A percentile compares a stretch with the other conserved stretches of the same genome.
These are phyloP conservation scores for Fusarium nisikadoi DNA, from an alignment of 2,329 filamentous ascomycete genomes.

Conservation along the genomic window DNA sequence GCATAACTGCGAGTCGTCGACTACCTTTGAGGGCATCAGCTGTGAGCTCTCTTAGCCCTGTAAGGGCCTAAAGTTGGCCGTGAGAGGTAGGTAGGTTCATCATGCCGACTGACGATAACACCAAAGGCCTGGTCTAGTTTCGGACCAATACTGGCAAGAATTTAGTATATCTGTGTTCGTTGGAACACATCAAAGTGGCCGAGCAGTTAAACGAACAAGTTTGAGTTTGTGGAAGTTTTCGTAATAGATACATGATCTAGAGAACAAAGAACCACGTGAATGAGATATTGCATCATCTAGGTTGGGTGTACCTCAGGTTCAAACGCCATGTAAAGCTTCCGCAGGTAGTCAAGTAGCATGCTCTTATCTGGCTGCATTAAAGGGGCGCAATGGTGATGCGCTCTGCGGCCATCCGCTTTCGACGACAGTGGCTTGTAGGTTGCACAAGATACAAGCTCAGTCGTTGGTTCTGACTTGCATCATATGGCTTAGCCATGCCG, in stretches of 20 bases:
- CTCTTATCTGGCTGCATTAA: neutral
- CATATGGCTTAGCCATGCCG: neutral
- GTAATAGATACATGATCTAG: neutral
- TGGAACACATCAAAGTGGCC: neutral
- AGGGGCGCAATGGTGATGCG: neutral
- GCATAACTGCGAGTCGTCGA: neutral
- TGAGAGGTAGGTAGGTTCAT: neutral
- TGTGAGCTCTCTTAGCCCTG: neutral
- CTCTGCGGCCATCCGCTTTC: neutral
- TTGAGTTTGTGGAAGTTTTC: too few relatives aligned
- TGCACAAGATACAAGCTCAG: neutral
- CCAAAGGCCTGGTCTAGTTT: fast-evolving
- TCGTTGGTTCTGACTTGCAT: neutral
- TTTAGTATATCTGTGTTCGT: neutral
- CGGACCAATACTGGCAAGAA: neutral
- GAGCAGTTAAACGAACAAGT: neutral
- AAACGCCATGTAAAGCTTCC: neutral
- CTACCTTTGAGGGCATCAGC: neutral
- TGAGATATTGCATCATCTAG: neutral
- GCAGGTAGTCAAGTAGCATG: neutral
- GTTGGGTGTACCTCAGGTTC: neutral
- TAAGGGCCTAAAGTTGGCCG: neutral
- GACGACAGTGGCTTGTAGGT: too few relatives aligned
- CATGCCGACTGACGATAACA: neutral
- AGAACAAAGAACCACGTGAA: neutral